phyloP scores from a whole-genome alignment of 257 asterid species.

The Fraxinus anomala region DNA sequence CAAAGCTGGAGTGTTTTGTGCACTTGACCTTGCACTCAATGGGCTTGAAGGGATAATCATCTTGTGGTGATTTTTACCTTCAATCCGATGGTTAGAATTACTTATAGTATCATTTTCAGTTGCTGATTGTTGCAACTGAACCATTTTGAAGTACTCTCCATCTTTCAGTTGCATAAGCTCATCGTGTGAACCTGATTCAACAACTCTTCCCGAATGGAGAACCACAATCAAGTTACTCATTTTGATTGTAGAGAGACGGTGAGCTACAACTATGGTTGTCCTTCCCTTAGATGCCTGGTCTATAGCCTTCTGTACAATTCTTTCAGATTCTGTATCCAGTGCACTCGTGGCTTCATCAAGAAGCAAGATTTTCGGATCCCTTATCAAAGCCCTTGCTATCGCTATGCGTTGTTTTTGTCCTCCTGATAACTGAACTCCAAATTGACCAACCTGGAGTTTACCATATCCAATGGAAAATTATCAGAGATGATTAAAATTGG shows the following conservation, averaged over 20 bases:
- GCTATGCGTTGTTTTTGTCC: conserved; percentile 91
- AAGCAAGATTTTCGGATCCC: conserved; percentile 69
- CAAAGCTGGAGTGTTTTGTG: conserved; percentile 58
- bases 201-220: conserved; percentile 58
- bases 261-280: conserved; percentile 69
- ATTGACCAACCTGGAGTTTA: conserved; percentile 70
- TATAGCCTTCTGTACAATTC: conserved; percentile 66
- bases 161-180: conserved; percentile 59
- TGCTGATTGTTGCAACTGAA: conserved; percentile 54
- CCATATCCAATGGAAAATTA: not conserved
- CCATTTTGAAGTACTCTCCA: conserved; percentile 73
- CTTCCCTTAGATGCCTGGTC: conserved; percentile 72
- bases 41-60: conserved; percentile 60
- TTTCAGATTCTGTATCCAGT: conserved; percentile 70
- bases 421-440: conserved; percentile 76
- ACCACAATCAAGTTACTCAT: conserved; percentile 53
- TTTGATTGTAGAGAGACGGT: conserved; percentile 74
- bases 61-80: conserved; percentile 32
- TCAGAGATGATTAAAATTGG: not conserved
- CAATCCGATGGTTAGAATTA: conserved; percentile 32
- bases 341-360: conserved; percentile 90
- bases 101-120: conserved; percentile 26
- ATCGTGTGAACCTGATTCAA: conserved; percentile 67
- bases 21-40: conserved; percentile 56
- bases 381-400: conserved; percentile 76